Percentiles rank a stretch among this genome's conserved stretches.
phyloP scores from a whole-genome alignment of 2,329 filamentous ascomycete genomes.

The Sclerotinia trifoliorum region DNA sequence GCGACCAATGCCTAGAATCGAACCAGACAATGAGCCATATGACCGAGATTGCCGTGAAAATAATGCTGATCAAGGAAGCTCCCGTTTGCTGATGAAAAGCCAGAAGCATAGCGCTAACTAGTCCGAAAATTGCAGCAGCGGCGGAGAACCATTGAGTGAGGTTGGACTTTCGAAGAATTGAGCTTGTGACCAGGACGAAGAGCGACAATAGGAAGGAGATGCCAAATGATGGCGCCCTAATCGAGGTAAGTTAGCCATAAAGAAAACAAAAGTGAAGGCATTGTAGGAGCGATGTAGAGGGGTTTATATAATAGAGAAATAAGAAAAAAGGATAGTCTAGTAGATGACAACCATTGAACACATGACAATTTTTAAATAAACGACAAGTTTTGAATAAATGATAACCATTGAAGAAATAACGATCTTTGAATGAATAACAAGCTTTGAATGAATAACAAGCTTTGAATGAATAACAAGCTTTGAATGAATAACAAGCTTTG shows the following conservation, averaged over 20 bases:
- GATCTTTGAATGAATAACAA: background rate
- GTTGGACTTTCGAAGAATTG: background rate
- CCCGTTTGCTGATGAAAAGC: background rate
- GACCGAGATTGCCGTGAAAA: background rate
- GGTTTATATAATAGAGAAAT: background rate
- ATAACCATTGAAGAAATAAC: fast-evolving
- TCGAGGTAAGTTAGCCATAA: background rate
- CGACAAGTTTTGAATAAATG: background rate
- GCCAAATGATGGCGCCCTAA: background rate
- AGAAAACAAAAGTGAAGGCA: too few species aligned
- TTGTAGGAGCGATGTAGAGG: background rate
- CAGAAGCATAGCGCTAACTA: background rate
- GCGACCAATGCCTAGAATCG: background rate
- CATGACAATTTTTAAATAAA: background rate
- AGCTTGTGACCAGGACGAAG: background rate
- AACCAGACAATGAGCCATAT: background rate
- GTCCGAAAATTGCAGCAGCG: background rate
- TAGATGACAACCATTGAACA: background rate
- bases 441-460: background rate
- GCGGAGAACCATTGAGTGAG: background rate
- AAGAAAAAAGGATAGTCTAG: background rate
- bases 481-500: background rate
- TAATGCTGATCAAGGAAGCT: background rate
- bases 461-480: background rate
- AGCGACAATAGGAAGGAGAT: background rate